Conservation (phyloP, 352 stramenopile species). For the Pythium insidiosum region DNA sequence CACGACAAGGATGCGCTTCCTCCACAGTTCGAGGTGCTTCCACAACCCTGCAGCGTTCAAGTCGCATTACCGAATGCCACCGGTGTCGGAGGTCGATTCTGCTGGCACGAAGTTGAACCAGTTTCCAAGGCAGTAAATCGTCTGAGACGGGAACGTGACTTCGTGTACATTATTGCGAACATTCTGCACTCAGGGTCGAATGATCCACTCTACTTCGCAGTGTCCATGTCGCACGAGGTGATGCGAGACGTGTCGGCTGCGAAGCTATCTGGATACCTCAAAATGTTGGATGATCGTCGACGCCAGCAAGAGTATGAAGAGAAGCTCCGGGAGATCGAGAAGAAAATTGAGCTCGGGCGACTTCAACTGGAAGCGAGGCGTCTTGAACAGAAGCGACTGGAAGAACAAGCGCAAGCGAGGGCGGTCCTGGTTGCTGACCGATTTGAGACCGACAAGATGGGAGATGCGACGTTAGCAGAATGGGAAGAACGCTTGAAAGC, state of each 20-base stretch:
- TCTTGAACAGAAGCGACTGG: slow-evolving; percentile 52
- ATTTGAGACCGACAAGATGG: slow-evolving; percentile 17
- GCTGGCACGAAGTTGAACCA: slow-evolving; percentile 46
- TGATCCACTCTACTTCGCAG: slow-evolving; percentile 36
- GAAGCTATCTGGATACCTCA: slow-evolving; percentile 35
- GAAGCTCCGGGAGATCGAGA: slow-evolving; percentile 53
- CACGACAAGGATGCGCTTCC: slow-evolving; percentile 9
- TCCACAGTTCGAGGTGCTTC: slow-evolving; percentile 36
- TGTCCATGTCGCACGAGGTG: slow-evolving; percentile 41
- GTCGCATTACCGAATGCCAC: slow-evolving; percentile 43
- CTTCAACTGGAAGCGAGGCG: slow-evolving; percentile 49
- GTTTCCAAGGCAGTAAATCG: slow-evolving; percentile 27
- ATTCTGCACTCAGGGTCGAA: slow-evolving; percentile 23
- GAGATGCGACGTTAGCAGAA: slow-evolving; percentile 20
- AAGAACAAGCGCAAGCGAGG: slow-evolving; percentile 35
- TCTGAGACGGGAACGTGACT: slow-evolving; percentile 39
- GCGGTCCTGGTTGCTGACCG: slow-evolving; percentile 19
- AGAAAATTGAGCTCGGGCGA: slow-evolving; percentile 49
- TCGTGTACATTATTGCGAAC: slow-evolving; percentile 47
- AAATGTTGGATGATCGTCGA: slow-evolving; percentile 28
- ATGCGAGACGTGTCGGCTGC: slow-evolving; percentile 36
- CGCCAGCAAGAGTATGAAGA: slow-evolving; percentile 39
- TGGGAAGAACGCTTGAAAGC: slow-evolving; percentile 36
- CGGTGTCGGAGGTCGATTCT: slow-evolving; percentile 51
- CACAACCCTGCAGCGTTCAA: slow-evolving; percentile 39